Conservation (phyloP, 2,329 filamentous ascomycete genomes). For the Penicillium palitans region DNA sequence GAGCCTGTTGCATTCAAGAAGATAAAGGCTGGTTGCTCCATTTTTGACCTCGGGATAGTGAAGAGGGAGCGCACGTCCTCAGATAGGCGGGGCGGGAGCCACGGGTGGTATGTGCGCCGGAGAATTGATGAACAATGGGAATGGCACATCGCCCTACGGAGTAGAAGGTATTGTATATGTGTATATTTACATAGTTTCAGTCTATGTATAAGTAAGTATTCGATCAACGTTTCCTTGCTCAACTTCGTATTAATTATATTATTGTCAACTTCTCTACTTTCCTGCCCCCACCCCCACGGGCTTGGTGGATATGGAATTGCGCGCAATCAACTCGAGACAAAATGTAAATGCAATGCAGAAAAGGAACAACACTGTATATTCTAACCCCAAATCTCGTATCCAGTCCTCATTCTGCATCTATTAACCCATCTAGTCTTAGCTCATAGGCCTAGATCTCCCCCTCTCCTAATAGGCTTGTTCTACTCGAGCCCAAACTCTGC, state of each 20-base stretch:
- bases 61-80: not conserved
- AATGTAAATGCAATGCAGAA: not conserved
- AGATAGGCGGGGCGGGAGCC: not conserved
- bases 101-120: conserved; percentile 4
- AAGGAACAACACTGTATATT: not conserved
- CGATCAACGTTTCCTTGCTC: not conserved
- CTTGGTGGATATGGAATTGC: not conserved
- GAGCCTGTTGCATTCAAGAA: not conserved
- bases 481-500: not conserved
- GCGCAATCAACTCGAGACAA: not conserved
- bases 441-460: not conserved
- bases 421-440: conserved; percentile 28
- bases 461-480: too few species aligned
- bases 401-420: conserved; percentile 5
- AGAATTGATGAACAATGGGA: not conserved
- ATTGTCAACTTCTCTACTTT: too few species aligned
- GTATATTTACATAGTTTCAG: too few species aligned
- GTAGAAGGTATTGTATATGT: not conserved
- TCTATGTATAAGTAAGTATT: too few species aligned
- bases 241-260: too few species aligned
- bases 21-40: not conserved
- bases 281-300: too few species aligned
- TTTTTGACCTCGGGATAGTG: not conserved
- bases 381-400: too few species aligned
- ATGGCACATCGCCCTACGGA: not conserved